Conservation (phyloP, 768 basidiomycete species). For the Suillus americanus region DNA sequence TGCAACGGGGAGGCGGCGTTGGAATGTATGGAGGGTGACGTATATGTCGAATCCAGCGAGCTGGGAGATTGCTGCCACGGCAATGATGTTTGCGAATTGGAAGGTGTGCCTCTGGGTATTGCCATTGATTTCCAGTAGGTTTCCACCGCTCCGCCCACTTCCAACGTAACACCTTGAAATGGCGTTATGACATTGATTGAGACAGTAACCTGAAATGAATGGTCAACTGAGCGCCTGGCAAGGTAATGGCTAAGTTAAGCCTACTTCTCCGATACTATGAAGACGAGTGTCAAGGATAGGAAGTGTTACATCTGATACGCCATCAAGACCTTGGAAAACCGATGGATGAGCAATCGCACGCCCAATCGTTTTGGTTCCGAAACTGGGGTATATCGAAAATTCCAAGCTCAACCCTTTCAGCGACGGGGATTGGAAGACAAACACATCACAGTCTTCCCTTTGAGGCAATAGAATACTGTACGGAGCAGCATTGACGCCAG, state of each 20-base stretch:
- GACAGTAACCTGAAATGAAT: slow-evolving; percentile 68
- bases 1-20: slow-evolving; percentile 46
- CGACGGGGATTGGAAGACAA: slow-evolving; percentile 83
- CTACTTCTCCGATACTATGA: slow-evolving; percentile 91
- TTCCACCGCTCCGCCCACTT: slow-evolving; percentile 93
- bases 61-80: slow-evolving; percentile 33
- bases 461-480: slow-evolving; percentile 89
- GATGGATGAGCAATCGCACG: slow-evolving; percentile 84
- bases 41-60: slow-evolving; percentile 55
- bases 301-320: slow-evolving; percentile 50
- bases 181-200: slow-evolving; percentile 84
- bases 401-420: slow-evolving; percentile 77
- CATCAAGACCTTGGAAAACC: slow-evolving; percentile 59
- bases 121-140: slow-evolving; percentile 95
- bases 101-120: slow-evolving; percentile 27
- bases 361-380: slow-evolving; percentile 95
- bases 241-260: slow-evolving; percentile 12
- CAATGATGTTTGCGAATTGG: slow-evolving; percentile 36
- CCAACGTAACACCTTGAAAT: slow-evolving; percentile 89
- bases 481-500: slow-evolving; percentile 82
- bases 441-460: slow-evolving; percentile 64
- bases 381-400: slow-evolving; percentile 95
- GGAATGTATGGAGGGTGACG: slow-evolving; percentile 70
- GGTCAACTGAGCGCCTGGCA: slow-evolving; percentile 7
- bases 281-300: slow-evolving; percentile 92